phyloP scores from a whole-genome alignment of 129 eudicot species.

The Helianthus tuberosus region DNA sequence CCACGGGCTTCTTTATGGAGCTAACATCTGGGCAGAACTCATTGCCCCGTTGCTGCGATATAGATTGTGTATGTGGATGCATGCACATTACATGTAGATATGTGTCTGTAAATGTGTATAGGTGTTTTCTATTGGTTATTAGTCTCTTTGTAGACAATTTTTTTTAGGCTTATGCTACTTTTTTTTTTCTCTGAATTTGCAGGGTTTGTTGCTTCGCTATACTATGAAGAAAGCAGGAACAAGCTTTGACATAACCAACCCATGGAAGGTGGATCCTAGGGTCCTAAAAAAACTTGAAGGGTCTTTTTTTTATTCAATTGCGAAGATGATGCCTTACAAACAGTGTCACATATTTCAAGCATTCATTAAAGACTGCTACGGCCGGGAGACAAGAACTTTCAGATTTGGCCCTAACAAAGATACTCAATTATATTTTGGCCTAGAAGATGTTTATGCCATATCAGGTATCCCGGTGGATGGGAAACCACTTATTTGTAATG shows the following conservation, averaged over 20 bases:
- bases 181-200: not conserved
- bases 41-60: no score
- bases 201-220: not conserved
- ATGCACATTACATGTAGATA: no score
- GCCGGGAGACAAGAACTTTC: not conserved
- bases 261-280: not conserved
- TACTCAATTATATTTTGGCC: not conserved
- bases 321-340: not conserved
- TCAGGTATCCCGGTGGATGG: conserved; percentile 7
- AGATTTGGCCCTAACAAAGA: conserved; percentile 1
- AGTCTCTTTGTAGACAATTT: no score
- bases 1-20: no score
- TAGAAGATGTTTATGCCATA: not conserved
- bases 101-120: no score
- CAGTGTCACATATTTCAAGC: conserved; percentile 6
- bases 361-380: not conserved
- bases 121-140: no score
- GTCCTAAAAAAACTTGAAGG: not conserved
- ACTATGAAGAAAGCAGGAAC: not conserved
- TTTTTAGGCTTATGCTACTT: not conserved
- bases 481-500: not conserved
- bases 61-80: no score
- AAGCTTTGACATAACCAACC: not conserved
- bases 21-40: no score
- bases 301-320: conserved; percentile 3